Conservation (phyloP, 257 asterid species). For the Solanum medicagineum region DNA sequence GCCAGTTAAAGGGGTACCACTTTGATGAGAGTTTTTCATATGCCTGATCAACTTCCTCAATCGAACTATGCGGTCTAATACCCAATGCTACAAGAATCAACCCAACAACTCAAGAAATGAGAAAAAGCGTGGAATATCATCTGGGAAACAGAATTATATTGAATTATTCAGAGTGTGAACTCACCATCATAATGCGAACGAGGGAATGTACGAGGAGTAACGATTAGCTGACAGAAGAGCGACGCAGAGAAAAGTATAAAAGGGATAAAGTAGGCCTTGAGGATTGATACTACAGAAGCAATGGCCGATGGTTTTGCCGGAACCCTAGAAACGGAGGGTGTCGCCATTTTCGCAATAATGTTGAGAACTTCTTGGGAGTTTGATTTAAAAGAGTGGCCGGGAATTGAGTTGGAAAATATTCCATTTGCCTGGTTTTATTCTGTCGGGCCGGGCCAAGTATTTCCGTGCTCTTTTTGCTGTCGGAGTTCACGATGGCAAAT, state of each 20-base stretch:
- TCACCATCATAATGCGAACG: constrained; percentile 73
- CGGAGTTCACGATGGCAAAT: background rate
- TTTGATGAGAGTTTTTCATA: constrained; percentile 46
- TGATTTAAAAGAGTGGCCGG: background rate
- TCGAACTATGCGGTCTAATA: constrained; percentile 49
- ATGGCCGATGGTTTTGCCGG: constrained; percentile 18
- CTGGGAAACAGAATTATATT: background rate
- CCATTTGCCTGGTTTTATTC: background rate
- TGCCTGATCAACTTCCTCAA: constrained; percentile 60
- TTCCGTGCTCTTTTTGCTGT: background rate
- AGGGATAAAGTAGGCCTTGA: constrained; percentile 61
- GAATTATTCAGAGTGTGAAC: background rate
- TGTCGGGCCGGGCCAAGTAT: background rate
- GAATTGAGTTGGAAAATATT: background rate
- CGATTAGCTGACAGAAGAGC: constrained; percentile 67
- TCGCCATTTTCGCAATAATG: background rate
- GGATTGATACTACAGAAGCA: constrained; percentile 15
- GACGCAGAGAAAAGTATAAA: constrained; percentile 46
- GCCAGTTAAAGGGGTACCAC: constrained; percentile 26
- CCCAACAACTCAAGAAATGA: background rate
- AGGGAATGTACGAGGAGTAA: constrained; percentile 68
- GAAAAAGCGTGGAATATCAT: background rate
- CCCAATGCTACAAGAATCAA: constrained; percentile 56
- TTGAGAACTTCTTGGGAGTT: background rate
- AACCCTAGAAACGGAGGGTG: constrained; percentile 12